Base-by-base conservation (phyloP, 371 early-diverging fungal species). In the Furculomyces boomerangus region DNA sequence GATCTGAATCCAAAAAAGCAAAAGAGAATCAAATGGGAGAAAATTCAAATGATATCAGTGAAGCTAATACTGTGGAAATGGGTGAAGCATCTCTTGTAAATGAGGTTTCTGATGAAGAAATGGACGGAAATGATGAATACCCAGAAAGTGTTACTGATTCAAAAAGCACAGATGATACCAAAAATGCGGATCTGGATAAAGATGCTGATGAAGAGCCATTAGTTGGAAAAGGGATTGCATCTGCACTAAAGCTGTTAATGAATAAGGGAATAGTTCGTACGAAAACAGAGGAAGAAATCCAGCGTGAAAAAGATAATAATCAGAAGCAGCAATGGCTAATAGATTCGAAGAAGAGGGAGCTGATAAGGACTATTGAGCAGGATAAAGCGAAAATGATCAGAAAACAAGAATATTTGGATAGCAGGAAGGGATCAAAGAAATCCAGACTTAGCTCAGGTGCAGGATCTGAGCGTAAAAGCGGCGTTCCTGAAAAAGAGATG, bases 401-500 rank as follows among this genome's bases (percentile, higher is more conserved):
- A 16, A 49, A 49, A 25, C 8, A 16, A 13, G 49, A 49, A 16
- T 39, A 39, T n/a, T 10, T 18, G 7, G 49, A 8, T 3, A 28
- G 28, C 28, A 31, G 25, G 26, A 49, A 20, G 27, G 49, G 49
- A 16, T 3, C 25, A 7, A 31, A 31, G 25, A 28, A 49, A 26
- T 28, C 49, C 10, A 49, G 25, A 49, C 10, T 26, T 20, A 25
- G 32, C 10, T 10, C 3, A 10, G 10, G 20, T 16, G 25, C 30
- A 16, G 10, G 5, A 8, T 49, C 49, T 20, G n/a, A 7, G 22
- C 7, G 13, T 45, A 13, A 7, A 20, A 26, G 22, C 3, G 26
- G 49, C 10, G 27, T 3, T 8, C 5, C 5, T 53, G 76, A 74
- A 18, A 53, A 61, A 0, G 66, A 66, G 46, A 73, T 74, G 59